Percentiles rank a stretch among this genome's conserved stretches.
Conservation (phyloP, 2,329 filamentous ascomycete genomes). For the Onygena corvina region DNA sequence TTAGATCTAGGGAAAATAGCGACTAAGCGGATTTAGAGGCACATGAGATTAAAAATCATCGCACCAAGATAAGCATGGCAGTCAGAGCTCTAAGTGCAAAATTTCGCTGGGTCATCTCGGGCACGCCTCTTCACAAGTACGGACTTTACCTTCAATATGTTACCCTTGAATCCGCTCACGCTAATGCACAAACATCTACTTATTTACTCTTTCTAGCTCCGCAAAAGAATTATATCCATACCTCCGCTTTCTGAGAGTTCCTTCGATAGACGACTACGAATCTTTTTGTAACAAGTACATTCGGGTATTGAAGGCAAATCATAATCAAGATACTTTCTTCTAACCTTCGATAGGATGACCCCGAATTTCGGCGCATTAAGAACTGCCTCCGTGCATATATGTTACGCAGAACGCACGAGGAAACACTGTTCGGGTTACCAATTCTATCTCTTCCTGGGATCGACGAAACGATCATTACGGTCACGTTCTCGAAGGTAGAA, state of each 20-base stretch:
- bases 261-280: slow-evolving; percentile 18
- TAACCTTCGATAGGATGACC: slow-evolving; percentile 10
- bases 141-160: not conserved
- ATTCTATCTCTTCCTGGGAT: slow-evolving; percentile 45
- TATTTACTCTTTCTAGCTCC: slow-evolving; percentile 14
- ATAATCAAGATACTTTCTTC: not conserved
- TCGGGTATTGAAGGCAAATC: not conserved
- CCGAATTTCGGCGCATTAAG: slow-evolving; percentile 18
- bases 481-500: slow-evolving; percentile 44
- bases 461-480: slow-evolving; percentile 30
- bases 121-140: slow-evolving; percentile 32
- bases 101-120: slow-evolving; percentile 31
- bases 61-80: slow-evolving; percentile 26
- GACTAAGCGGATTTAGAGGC: slow-evolving; percentile 22
- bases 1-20: not conserved
- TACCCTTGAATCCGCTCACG: not conserved
- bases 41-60: slow-evolving; percentile 29
- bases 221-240: slow-evolving; percentile 31
- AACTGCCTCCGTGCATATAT: slow-evolving; percentile 34
- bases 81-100: slow-evolving; percentile 26
- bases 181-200: not conserved
- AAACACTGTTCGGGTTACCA: slow-evolving; percentile 42
- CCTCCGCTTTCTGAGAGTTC: slow-evolving; percentile 28
- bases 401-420: slow-evolving; percentile 44
- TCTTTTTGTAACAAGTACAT: slow-evolving; percentile 10